Conservation (phyloP, 2,329 filamentous ascomycete genomes). For the Colletotrichum sidae region DNA sequence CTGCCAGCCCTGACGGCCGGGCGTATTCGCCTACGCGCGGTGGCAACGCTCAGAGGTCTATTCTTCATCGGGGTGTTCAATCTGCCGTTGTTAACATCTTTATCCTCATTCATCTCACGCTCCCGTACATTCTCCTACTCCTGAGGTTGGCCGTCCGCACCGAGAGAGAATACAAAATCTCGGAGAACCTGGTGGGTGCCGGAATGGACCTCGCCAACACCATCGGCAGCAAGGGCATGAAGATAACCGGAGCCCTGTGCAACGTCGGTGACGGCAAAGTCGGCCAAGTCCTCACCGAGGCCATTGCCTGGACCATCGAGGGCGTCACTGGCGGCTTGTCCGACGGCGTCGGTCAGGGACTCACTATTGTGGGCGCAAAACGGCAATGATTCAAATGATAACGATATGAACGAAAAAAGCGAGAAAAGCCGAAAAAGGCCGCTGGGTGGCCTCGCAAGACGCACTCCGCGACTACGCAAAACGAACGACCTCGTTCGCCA, state of each 20-base stretch:
- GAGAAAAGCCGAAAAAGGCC: neutral
- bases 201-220: constrained; percentile 64
- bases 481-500: neutral
- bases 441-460: neutral
- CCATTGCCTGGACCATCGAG: constrained; percentile 71
- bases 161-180: constrained; percentile 75
- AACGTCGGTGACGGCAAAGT: constrained; percentile 73
- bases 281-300: constrained; percentile 67
- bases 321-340: constrained; percentile 75
- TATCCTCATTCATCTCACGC: constrained; percentile 67
- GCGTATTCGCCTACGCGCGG: constrained; percentile 42
- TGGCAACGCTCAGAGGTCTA: constrained; percentile 47
- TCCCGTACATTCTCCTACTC: constrained; percentile 70
- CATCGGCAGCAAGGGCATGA: constrained; percentile 63
- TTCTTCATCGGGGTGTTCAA: constrained; percentile 70
- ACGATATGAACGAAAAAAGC: neutral
- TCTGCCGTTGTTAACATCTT: constrained; percentile 68
- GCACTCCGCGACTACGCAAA: constrained; percentile 1
- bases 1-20: constrained; percentile 36
- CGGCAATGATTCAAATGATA: constrained; percentile 21
- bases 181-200: constrained; percentile 65
- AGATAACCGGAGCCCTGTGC: constrained; percentile 65
- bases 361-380: constrained; percentile 37
- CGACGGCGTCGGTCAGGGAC: constrained; percentile 65
- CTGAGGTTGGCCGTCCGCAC: constrained; percentile 67